Base-by-base conservation (phyloP, 345 rosid genomes). In the Camelina laxa region DNA sequence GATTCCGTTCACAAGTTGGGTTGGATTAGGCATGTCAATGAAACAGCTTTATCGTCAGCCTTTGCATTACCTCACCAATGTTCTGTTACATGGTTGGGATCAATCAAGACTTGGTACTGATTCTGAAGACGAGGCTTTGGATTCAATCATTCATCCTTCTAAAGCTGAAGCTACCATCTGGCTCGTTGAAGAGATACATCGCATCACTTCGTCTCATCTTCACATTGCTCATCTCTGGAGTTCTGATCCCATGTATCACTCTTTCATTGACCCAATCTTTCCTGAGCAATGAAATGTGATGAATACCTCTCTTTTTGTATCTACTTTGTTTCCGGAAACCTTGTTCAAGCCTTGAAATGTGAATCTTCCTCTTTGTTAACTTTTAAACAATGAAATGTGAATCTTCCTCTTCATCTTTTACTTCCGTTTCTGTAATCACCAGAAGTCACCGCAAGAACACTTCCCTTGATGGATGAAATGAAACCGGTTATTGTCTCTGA, bases 131-230 rank as follows among this genome's bases (percentile, higher is more conserved):
- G 65, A 47, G 61, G 74, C 83, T 21, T 73, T 90, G 72, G 97
- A 92, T 81, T 70, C 68, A 2, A 69, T 89, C 47, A 67, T 92
- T 14, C 97, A 95, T 82, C 98, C 99, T 2, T 24, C 51, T 16
- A 92, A 95, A 81, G 98, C 98, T 7, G 98, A 92, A 86, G 89
- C 93, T 27, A 80, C 87, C 33, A 69, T 92, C 69, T 95, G 98
- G 99, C 89, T 95, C 5, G 45, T 89, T 38, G 99, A 92, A 65
- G 96, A 92, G 77, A 55, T 80, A 10, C 97, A 95, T 83, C 88
- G 98, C 20, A 41, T 21, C 15, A 86, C 94, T 24, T 55, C 93
- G 0, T 89, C 97, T 27, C 82, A 83, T 82, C 78, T 79, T 80
- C 83, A 86, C 41, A 24, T 95, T 41, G 90, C 91, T 47, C 83